These are phyloP conservation scores for Daldinia loculata DNA, from an alignment of 495 filamentous ascomycete species.

Conservation along the genomic window DNA sequence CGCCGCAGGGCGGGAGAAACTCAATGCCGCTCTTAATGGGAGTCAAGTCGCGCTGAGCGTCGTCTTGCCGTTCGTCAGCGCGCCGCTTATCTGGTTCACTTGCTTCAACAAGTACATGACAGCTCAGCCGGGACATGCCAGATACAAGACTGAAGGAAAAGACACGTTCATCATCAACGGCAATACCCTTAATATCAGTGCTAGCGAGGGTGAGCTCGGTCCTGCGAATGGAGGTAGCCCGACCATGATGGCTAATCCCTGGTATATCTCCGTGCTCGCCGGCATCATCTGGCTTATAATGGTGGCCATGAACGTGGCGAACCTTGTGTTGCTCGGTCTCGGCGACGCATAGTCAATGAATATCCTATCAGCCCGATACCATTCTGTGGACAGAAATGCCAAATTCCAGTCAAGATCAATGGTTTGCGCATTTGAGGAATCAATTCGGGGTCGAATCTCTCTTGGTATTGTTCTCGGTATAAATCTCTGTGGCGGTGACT, in stretches of 20 bases:
- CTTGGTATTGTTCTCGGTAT: neutral
- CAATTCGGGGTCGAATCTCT: neutral
- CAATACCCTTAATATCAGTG: slow-evolving; percentile 6
- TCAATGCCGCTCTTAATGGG: slow-evolving; percentile 77
- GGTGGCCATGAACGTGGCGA: slow-evolving; percentile 75
- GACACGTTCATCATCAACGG: slow-evolving; percentile 28
- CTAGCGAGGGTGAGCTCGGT: slow-evolving; percentile 35
- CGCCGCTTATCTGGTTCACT: slow-evolving; percentile 89
- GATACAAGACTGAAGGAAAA: slow-evolving; percentile 46
- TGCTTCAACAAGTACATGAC: slow-evolving; percentile 84
- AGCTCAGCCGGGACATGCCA: slow-evolving; percentile 56
- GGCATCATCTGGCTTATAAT: slow-evolving; percentile 73
- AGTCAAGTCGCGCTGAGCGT: slow-evolving; percentile 83
- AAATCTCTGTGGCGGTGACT: neutral
- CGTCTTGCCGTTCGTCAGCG: slow-evolving; percentile 81
- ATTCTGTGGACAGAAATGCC: neutral
- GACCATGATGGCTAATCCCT: slow-evolving; percentile 69
- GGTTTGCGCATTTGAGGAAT: neutral
- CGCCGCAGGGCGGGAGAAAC: slow-evolving; percentile 74
- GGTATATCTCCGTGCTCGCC: slow-evolving; percentile 63
- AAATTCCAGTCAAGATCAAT: neutral
- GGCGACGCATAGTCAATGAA: slow-evolving; percentile 50
- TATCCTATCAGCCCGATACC: neutral
- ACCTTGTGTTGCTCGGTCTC: slow-evolving; percentile 72
- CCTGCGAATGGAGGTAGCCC: slow-evolving; percentile 27